Evolutionary conservation across 306 rosid species (phyloP).

Genomic region (Dryas octopetala): DNA sequence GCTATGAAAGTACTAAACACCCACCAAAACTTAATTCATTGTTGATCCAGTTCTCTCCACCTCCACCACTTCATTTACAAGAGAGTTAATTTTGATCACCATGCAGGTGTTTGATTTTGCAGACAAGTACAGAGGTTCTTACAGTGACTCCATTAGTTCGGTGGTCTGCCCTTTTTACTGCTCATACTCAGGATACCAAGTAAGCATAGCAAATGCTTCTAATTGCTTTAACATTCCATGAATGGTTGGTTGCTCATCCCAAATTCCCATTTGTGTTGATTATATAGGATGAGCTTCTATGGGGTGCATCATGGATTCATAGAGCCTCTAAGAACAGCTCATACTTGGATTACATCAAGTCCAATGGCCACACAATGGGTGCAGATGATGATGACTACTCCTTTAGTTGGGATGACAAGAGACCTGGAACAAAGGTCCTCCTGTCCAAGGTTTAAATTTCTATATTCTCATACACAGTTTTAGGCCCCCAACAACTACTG

Average conservation of each 20-base stretch:
- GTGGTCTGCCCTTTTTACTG: conserved; percentile 89
- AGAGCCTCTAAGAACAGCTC: conserved; percentile 59
- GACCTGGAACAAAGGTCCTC: conserved; percentile 76
- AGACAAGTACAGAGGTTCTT: conserved; percentile 78
- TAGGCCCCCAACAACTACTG: neutral
- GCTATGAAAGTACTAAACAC: conserved; percentile 52
- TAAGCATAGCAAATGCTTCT: conserved; percentile 23
- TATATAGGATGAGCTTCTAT: conserved; percentile 84
- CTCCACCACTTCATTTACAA: neutral
- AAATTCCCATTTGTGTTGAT: neutral
- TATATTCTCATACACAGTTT: neutral
- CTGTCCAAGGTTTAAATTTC: conserved; percentile 61
- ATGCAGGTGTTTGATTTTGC: conserved; percentile 74
- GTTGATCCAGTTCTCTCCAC: neutral
- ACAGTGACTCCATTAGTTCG: conserved; percentile 69
- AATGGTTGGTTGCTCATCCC: neutral
- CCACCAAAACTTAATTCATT: neutral
- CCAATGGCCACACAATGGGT: conserved; percentile 80
- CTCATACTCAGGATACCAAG: conserved; percentile 87
- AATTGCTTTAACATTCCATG: neutral
- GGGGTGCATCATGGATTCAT: conserved; percentile 93
- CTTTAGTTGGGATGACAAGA: conserved; percentile 94
- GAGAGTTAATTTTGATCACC: neutral
- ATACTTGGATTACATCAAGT: conserved; percentile 55
- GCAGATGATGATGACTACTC: conserved; percentile 73